Conservation (phyloP, 1,284 basidiomycete genomes). For the Coriolopsis trogii region DNA sequence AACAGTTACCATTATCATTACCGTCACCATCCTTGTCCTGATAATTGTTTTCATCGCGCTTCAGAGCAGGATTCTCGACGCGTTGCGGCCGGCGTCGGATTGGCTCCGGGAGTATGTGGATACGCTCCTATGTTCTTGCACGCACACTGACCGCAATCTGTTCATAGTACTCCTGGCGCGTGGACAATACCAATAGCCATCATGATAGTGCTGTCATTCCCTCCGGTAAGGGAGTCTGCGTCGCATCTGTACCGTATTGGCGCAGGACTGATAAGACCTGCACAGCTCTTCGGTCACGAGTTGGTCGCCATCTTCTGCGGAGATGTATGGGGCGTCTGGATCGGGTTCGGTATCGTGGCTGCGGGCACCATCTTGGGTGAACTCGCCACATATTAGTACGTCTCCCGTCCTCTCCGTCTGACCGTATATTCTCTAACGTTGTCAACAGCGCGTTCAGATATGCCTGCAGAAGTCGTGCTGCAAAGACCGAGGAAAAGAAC, state of each 20-base stretch:
- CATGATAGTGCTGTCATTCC: slow-evolving; percentile 77
- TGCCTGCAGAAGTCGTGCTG: slow-evolving; percentile 62
- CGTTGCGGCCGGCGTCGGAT: slow-evolving; percentile 54
- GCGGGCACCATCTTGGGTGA: slow-evolving; percentile 70
- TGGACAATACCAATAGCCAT: slow-evolving; percentile 86
- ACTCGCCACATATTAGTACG: not conserved
- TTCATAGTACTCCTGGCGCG: slow-evolving; percentile 46
- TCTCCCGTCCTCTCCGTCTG: not conserved
- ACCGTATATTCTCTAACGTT: not conserved
- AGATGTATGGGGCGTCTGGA: slow-evolving; percentile 71
- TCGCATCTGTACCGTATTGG: not conserved
- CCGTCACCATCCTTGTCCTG: slow-evolving; percentile 31
- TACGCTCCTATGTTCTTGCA: not conserved
- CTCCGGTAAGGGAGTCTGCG: slow-evolving; percentile 54
- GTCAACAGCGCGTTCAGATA: slow-evolving; percentile 60
- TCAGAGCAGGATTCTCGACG: slow-evolving; percentile 56
- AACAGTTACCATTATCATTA: slow-evolving; percentile 3
- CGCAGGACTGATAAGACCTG: not conserved
- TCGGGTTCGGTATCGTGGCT: slow-evolving; percentile 68
- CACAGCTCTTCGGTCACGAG: slow-evolving; percentile 74
- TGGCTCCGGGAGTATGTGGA: slow-evolving; percentile 47
- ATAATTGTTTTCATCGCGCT: slow-evolving; percentile 57
- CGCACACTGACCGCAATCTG: not conserved
- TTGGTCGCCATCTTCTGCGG: slow-evolving; percentile 75
- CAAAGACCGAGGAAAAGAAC: slow-evolving; percentile 71